Conservation (phyloP, 202 grass and related monocot species). For the Cymbopogon flexuosus region DNA sequence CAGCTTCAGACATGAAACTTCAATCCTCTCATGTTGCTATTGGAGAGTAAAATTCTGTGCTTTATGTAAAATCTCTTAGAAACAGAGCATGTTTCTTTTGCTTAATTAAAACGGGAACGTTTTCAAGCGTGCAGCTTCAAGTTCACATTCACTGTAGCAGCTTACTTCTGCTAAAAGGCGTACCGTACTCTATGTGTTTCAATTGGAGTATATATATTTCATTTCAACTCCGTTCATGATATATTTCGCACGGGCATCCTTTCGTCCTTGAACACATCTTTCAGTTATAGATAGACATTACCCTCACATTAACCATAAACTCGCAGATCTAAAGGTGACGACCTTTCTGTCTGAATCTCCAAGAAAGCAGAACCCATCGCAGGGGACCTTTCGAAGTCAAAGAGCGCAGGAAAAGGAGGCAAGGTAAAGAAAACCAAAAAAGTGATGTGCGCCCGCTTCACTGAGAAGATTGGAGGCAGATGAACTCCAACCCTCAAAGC, state of each 20-base stretch:
- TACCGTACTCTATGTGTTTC: too few species aligned
- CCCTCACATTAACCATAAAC: background rate
- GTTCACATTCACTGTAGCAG: background rate
- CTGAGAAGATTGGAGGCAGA: slow-evolving; percentile 24
- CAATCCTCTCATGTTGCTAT: background rate
- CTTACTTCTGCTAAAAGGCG: background rate
- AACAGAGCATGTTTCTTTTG: background rate
- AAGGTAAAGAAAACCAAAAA: background rate
- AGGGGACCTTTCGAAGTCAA: background rate
- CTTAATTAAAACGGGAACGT: background rate
- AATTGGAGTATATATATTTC: background rate
- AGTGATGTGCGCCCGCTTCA: slow-evolving; percentile 35
- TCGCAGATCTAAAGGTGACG: slow-evolving; percentile 4
- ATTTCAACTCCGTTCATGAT: background rate
- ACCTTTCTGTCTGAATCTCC: background rate
- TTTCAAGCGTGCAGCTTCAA: background rate
- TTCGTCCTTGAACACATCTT: background rate
- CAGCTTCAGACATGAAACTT: background rate
- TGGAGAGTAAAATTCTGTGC: background rate
- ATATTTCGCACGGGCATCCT: background rate
- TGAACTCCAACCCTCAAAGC: slow-evolving; percentile 33
- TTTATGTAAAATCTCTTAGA: background rate
- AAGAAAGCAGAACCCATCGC: background rate
- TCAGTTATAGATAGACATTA: background rate
- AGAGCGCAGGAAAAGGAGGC: background rate